Percentiles rank a stretch among this genome's conserved stretches.
These are phyloP conservation scores for Nasturtium officinale DNA, from an alignment of 345 rosid genomes.

Conservation along the genomic window DNA sequence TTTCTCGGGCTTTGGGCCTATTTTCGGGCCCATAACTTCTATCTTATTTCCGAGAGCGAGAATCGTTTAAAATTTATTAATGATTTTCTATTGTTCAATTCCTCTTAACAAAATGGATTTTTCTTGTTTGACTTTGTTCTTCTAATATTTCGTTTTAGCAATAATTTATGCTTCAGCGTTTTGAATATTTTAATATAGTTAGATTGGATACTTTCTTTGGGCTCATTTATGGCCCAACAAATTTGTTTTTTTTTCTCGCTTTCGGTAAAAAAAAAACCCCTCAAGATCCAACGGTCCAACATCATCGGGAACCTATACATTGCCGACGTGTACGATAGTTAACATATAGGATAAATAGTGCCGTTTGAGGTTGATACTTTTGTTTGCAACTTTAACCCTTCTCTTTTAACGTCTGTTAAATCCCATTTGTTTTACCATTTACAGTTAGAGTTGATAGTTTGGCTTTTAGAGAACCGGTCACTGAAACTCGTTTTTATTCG, in stretches of 20 bases:
- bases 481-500: not conserved
- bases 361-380: slow-evolving; percentile 77
- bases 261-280: not conserved
- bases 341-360: slow-evolving; percentile 34
- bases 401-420: slow-evolving; percentile 49
- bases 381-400: slow-evolving; percentile 38
- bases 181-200: no score
- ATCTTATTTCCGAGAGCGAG: no score
- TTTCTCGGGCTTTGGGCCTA: not conserved
- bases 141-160: no score
- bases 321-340: not conserved
- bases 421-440: not conserved
- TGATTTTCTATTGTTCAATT: no score
- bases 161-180: no score
- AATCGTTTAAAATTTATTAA: no score
- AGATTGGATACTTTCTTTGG: not conserved
- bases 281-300: not conserved
- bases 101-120: no score
- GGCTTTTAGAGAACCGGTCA: not conserved
- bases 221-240: not conserved
- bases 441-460: not conserved
- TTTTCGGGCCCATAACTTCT: slow-evolving; percentile 1
- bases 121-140: no score
- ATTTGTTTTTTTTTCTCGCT: not conserved
- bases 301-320: not conserved